Base-by-base conservation (phyloP, 2,329 filamentous ascomycete genomes). In the Paraphoma chrysanthemicola region DNA sequence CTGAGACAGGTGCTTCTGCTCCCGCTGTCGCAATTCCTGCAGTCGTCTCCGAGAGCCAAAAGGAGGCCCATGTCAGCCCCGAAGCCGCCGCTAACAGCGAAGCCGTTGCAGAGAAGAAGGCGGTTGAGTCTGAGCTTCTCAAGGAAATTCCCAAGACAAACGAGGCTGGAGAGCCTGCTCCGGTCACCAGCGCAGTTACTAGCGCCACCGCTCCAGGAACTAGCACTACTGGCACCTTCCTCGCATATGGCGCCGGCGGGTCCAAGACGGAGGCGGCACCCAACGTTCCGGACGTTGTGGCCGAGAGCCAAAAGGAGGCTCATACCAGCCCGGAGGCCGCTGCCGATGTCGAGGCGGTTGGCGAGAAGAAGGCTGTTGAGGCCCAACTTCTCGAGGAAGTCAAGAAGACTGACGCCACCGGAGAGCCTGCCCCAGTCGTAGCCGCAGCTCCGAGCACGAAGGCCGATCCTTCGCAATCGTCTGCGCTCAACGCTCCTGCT, bases 331-430 rank as follows among this genome's bases (percentile, higher is more conserved):
- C 89, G 10, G 90, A 92, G 72, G 89, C 90, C 23, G 88, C 88
- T 67, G 87, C 83, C 31, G 81, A 86, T 53, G 78, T 85, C 29
- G 81, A 84, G 49, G 88, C 89, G 68, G 88, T 92, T 6, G 77
- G 82, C 64, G 90, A 91, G 70, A 93, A 93, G 85, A 86, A 84
- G 51, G 81, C 83, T 51, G 82, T 92, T 6, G 90, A 93, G 79
- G 79, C 85, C 28, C 90, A 96, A 78, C 82, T 96, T 8, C 80
- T 93, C 46, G 83, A 86, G 62, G 85, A 90, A 74, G 83, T 88
- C 59, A 50, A 77, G 63, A 72, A 75, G 46, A 70, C 71, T 7
- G 64, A 80, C 51, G 76, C 77, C 48, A 65, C 73, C 47, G 80
- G 80, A 33, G 79, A 81, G 58, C 78, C 80, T 41, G 79, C 80